Conservation (phyloP, 2,329 filamentous ascomycete genomes). For the Magnaporthiopsis poae region DNA sequence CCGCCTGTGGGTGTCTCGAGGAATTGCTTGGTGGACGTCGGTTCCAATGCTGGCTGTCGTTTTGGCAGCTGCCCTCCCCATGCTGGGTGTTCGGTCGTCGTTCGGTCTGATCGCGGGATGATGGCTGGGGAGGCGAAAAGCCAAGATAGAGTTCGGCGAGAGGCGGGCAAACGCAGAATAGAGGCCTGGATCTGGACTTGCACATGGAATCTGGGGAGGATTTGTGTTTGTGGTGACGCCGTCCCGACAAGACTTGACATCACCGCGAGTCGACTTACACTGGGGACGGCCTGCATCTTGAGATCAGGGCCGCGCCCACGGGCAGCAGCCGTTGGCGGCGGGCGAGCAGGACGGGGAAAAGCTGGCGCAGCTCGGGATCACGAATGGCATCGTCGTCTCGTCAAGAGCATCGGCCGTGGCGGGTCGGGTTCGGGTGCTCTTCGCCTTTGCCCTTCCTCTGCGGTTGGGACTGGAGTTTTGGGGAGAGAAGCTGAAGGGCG, state of each 20-base stretch:
- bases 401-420: not conserved
- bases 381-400: constrained; percentile 27
- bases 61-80: not conserved
- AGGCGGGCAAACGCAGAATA: not conserved
- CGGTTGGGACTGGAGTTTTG: not conserved
- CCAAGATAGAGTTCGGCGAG: not conserved
- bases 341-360: constrained; percentile 21
- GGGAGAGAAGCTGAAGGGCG: not conserved
- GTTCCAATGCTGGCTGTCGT: not conserved
- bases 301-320: constrained; percentile 11
- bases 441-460: not conserved
- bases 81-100: not conserved
- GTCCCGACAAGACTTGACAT: not conserved
- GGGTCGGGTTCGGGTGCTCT: not conserved
- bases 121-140: not conserved
- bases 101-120: not conserved
- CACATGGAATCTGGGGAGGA: not conserved
- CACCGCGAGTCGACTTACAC: constrained; percentile 30
- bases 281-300: constrained; percentile 31
- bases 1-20: not conserved
- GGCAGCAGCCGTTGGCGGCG: constrained; percentile 20
- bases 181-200: not conserved
- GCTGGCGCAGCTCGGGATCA: constrained; percentile 22
- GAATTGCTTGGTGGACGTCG: not conserved
- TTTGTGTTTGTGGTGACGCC: not conserved